A percentile compares a stretch with the other conserved stretches of the same genome.
These are phyloP conservation scores for Calocera cornea DNA, from an alignment of 768 basidiomycete genomes.

Conservation along the genomic window DNA sequence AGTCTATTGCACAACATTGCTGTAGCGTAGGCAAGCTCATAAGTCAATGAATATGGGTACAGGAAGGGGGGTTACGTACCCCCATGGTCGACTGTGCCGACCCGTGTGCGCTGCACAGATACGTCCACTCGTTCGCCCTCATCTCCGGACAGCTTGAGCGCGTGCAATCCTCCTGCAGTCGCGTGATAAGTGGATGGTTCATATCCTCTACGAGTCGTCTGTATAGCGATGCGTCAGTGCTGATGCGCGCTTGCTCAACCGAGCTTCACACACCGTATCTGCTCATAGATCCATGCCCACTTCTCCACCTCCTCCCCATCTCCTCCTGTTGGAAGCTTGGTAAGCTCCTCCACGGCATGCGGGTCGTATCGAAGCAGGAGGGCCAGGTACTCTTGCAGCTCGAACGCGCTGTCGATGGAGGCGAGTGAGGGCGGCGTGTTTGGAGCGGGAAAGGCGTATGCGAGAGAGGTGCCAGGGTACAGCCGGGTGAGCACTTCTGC, in stretches of 20 bases:
- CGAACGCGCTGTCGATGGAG: conserved; percentile 79
- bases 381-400: conserved; percentile 88
- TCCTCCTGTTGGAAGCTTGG: conserved; percentile 1
- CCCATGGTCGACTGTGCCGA: conserved; percentile 54
- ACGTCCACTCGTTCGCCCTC: conserved; percentile 98
- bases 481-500: background rate
- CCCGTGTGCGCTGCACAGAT: conserved; percentile 92
- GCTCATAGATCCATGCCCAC: conserved; percentile 62
- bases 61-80: conserved; percentile 31
- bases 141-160: conserved; percentile 83
- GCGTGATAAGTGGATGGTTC: conserved; percentile 70
- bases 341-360: conserved; percentile 70
- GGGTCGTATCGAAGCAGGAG: conserved; percentile 73
- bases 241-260: background rate
- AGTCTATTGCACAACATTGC: conserved; percentile 97
- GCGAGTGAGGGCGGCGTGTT: conserved; percentile 28
- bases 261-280: conserved; percentile 32
- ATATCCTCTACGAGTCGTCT: conserved; percentile 83
- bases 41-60: background rate
- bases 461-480: background rate
- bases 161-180: conserved; percentile 76
- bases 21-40: conserved; percentile 18
- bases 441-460: conserved; percentile 35
- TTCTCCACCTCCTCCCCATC: conserved; percentile 23
- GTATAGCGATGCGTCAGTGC: background rate